phyloP scores from a whole-genome alignment of 23 red algal genomes.

The Gracilaria caudata region DNA sequence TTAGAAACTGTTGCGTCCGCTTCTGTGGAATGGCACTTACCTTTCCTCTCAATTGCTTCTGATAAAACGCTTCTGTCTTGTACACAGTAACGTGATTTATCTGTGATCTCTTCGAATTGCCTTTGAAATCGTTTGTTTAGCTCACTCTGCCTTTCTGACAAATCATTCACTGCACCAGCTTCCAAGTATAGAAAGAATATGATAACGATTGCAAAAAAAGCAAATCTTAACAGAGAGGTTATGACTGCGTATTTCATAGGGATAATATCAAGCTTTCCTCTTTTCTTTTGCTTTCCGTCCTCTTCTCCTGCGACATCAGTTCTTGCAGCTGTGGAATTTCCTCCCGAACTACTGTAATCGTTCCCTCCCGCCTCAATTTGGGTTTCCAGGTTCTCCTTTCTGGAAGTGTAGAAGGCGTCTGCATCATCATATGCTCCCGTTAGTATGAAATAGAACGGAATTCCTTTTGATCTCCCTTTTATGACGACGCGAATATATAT shows the following conservation, averaged over 20 bases:
- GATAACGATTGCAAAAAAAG: neutral
- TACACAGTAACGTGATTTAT: neutral
- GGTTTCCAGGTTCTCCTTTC: no score
- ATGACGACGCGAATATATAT: neutral
- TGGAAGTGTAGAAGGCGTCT: no score
- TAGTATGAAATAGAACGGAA: neutral
- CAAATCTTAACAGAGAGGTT: neutral
- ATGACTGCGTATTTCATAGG: slow-evolving; percentile 1
- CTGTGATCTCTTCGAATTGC: neutral
- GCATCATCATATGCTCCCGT: neutral
- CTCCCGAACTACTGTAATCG: neutral
- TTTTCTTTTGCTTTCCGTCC: neutral
- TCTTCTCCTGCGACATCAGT: neutral
- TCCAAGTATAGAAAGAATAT: neutral
- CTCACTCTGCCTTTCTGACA: neutral
- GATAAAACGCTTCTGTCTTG: neutral
- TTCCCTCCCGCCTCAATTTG: neutral
- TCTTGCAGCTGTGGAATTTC: neutral
- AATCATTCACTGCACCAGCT: slow-evolving; percentile 4
- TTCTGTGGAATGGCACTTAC: neutral
- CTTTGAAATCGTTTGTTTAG: neutral
- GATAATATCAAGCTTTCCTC: neutral
- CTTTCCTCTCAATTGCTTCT: neutral
- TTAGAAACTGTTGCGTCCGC: neutral
- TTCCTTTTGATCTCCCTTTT: neutral